Evolutionary conservation across 371 early-diverging fungal species (phyloP), one percentile per base, ranked within the genome.

Genomic region (Mucor saturninus): DNA sequence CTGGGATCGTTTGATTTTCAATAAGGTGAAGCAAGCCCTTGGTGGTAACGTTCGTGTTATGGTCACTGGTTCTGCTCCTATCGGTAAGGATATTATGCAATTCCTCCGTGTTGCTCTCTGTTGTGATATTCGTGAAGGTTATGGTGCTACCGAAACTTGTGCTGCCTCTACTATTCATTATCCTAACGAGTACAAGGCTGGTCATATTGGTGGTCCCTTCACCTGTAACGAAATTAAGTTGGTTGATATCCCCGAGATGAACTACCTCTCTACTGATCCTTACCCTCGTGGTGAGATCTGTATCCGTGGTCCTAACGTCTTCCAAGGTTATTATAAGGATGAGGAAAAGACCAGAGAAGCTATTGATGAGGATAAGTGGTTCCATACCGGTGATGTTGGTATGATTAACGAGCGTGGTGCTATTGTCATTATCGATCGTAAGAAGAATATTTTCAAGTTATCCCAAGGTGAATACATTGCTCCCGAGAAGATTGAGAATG

Each of bases 371-470:
- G 97, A 97, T 42, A 95, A 94, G 0, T 99, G 98, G 99, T 67
- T 92, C 45, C 86, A 89, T 54, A 97, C 99, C 1, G 87, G 87
- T 31, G 99, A 98, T 72, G 90, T 99, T 72, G 97, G 90, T 49
- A 73, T 77, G 67, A 72, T 95, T 43, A 87, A 94, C 65, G 80
- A 83, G 42, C 74, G 84, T 28, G 96, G 94, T 53, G 42, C 61
- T 13, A 28, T 76, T 65, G 74, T 89, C 3, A 94, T 99, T 71
- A 91, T 98, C 71, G 99, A 99, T 74, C 83, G 99, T 50, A 92
- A 93, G 74, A 99, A 99, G 85, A 96, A 97, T 69, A 95, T 98
- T 55, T 98, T 99, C 87, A 99, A 99, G 86, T 86, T 94, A 59
- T 75, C 86, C 15, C 90, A 90, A 73, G 89, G 89, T 67, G 99